Evolutionary conservation across 176 grass and related monocot species (phyloP), one percentile per base, ranked within the genome.

Genomic region (Eleusine coracana): DNA sequence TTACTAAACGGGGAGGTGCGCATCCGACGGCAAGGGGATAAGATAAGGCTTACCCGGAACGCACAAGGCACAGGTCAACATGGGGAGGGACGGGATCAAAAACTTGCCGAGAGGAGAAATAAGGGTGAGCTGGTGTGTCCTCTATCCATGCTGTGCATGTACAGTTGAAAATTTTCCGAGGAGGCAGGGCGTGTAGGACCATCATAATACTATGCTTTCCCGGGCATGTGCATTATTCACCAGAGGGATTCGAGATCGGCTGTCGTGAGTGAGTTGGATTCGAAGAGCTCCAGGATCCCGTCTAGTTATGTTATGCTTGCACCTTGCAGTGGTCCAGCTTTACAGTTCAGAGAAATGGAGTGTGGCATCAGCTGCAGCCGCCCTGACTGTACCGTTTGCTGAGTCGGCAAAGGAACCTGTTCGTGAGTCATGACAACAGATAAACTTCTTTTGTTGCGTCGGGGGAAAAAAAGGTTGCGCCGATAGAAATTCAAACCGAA

Each of bases 21-120:
- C 52, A 18, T 23, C 56, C 56, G 5, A 1, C 17, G 18, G 4
- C 23, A 14, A 65, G 5, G 5, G 64, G 29, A 17, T 21, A 31
- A 48, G 88, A 86, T 86, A 86, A 86, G 39, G 1, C 78, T 82
- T 82, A 71, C 83, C 73, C 56, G 56, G 21, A 59, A 23, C 21
- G 56, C 56, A 59, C 56, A 59, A n/a, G 51, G 56, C 56, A 59
- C 56, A 59, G 56, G 56, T 59, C 56, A 59, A 23, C 21, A 59
- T 3, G 9, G 56, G 56, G 7, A 59, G 2, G 7, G 56, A 59
- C 21, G 56, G 56, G 21, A 23, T 59, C 56, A 21, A 12, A 10
- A 59, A 59, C 56, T 59, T 59, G 56, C 56, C 56, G 56, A 23
- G 2, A 59, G 56, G 21, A 59, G 56, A 23, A 59, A n/a, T n/a